Conservation (phyloP, 768 basidiomycete genomes). For the Neoboletus magnificus region DNA sequence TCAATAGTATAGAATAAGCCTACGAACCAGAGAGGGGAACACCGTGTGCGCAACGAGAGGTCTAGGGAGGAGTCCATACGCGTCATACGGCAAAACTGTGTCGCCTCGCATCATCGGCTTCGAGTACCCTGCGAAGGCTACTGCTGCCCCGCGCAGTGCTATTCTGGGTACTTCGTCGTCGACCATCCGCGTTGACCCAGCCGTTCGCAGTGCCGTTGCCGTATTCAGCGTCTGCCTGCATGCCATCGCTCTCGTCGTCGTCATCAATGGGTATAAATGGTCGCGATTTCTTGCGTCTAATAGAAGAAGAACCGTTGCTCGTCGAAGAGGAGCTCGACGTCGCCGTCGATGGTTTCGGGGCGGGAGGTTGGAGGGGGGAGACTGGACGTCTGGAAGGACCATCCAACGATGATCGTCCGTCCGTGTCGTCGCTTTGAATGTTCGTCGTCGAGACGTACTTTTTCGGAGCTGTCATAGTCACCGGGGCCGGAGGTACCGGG, state of each 20-base stretch:
- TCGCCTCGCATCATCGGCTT: conserved; percentile 52
- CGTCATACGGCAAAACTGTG: conserved; percentile 67
- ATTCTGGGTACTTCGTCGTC: conserved; percentile 42
- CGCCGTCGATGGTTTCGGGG: conserved; percentile 36
- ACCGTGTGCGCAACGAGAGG: conserved; percentile 16
- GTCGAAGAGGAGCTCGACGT: conserved; percentile 33
- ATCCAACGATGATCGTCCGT: conserved; percentile 40
- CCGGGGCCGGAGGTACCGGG: conserved; percentile 37
- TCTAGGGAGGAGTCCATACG: conserved; percentile 12
- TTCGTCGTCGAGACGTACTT: conserved; percentile 42
- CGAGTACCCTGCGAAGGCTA: conserved; percentile 34
- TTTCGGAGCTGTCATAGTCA: conserved; percentile 32
- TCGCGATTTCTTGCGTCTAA: conserved; percentile 55
- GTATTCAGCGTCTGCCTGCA: conserved; percentile 70
- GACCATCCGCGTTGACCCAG: conserved; percentile 58
- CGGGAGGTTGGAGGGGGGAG: conserved; percentile 29
- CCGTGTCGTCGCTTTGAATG: conserved; percentile 36
- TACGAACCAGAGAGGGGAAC: conserved; percentile 17
- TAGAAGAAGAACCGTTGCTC: conserved; percentile 22
- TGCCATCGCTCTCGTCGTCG: conserved; percentile 61
- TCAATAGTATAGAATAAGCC: conserved; percentile 38
- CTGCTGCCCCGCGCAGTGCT: conserved; percentile 16
- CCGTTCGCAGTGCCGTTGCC: conserved; percentile 37
- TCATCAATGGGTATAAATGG: conserved; percentile 45
- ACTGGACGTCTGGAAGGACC: conserved; percentile 33